Conservation (phyloP, 352 stramenopile species). For the Globisporangium camurandrum region DNA sequence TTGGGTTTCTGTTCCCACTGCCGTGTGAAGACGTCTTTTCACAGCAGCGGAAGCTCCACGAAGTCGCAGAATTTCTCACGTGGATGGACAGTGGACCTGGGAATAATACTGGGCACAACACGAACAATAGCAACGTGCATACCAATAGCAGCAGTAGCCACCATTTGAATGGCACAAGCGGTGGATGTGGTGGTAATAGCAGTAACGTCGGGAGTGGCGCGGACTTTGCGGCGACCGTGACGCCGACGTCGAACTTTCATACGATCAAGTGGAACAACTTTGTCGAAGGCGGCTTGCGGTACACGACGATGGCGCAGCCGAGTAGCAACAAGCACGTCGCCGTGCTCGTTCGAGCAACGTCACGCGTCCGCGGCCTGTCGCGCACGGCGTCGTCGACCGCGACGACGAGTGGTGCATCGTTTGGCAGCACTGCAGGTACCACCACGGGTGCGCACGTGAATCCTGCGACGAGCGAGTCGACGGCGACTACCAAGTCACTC, state of each 20-base stretch:
- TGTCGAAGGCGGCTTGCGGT: constrained; percentile 53
- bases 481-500: constrained; percentile 1
- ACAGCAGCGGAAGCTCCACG: constrained; percentile 67
- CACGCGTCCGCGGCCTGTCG: constrained; percentile 19
- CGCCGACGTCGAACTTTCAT: constrained; percentile 68
- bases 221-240: constrained; percentile 37
- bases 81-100: constrained; percentile 25
- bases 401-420: constrained; percentile 1
- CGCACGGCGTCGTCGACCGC: constrained; percentile 15
- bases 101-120: constrained; percentile 2
- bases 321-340: constrained; percentile 58
- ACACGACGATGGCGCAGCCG: constrained; percentile 43
- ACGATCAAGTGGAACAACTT: constrained; percentile 65
- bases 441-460: not conserved
- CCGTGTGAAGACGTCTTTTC: constrained; percentile 78
- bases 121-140: not conserved
- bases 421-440: not conserved
- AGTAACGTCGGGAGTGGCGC: constrained; percentile 4
- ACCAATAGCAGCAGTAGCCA: not conserved
- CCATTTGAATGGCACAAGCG: constrained; percentile 3
- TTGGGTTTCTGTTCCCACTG: constrained; percentile 70
- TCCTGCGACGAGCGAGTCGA: not conserved
- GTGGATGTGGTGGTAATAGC: too few species aligned
- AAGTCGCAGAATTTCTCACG: constrained; percentile 67
- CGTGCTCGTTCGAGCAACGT: constrained; percentile 34